These are phyloP conservation scores for Globisporangium irregulare DNA, from an alignment of 352 stramenopile species.

Conservation along the genomic window DNA sequence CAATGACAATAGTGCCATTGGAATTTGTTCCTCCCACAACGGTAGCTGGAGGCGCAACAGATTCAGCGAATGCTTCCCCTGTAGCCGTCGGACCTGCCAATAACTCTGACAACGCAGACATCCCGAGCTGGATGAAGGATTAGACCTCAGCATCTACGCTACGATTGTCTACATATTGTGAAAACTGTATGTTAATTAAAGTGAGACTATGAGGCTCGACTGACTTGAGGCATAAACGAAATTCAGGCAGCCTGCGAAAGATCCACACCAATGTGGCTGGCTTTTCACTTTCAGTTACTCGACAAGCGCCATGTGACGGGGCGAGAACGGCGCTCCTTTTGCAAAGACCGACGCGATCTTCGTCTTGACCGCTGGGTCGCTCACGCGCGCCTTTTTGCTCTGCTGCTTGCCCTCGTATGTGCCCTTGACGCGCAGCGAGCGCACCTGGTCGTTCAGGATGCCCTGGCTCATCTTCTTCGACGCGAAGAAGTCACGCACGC, in stretches of 20 bases:
- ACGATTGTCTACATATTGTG: slow-evolving; percentile 9
- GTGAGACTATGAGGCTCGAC: not conserved
- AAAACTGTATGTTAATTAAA: slow-evolving; percentile 2
- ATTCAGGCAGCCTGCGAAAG: no score
- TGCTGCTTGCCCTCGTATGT: slow-evolving; percentile 26
- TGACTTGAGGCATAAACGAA: no score
- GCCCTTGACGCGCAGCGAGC: slow-evolving; percentile 51
- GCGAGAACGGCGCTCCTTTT: slow-evolving; percentile 20
- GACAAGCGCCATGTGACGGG: slow-evolving; percentile 21
- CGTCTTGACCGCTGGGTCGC: slow-evolving; percentile 33
- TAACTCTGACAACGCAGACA: slow-evolving; percentile 19
- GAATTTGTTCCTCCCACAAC: slow-evolving; percentile 9
- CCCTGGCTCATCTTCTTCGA: slow-evolving; percentile 69
- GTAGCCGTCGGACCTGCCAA: no score
- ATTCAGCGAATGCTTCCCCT: not conserved
- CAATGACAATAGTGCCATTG: not conserved
- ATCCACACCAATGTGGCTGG: no score
- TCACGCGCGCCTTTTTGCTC: slow-evolving; percentile 28
- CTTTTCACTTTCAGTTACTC: slow-evolving; percentile 2
- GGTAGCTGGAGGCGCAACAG: not conserved
- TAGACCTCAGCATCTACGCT: no score
- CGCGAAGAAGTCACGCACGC: slow-evolving; percentile 65
- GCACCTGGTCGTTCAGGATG: slow-evolving; percentile 74
- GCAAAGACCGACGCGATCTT: slow-evolving; percentile 38
- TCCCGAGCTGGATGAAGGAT: slow-evolving; percentile 45